A percentile compares a stretch with the other conserved stretches of the same genome.
Evolutionary conservation across 345 rosid species (phyloP).

Genomic region (Abelmoschus esculentus): DNA sequence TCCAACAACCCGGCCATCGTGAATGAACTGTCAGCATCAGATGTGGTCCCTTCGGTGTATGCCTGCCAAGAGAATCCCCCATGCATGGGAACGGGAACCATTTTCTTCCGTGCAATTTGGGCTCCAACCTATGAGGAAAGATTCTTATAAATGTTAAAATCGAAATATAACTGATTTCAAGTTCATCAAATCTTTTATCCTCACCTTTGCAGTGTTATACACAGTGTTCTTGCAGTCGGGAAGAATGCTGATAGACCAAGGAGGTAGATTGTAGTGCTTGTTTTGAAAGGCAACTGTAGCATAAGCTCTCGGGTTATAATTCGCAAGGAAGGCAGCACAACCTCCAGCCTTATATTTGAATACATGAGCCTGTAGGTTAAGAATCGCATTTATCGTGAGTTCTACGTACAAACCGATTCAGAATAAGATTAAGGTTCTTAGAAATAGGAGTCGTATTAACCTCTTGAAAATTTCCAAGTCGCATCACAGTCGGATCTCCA

Average conservation of each 20-base stretch:
- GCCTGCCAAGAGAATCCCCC: slow-evolving; percentile 96
- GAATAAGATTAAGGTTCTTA: slow-evolving; percentile 1
- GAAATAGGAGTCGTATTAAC: slow-evolving; percentile 26
- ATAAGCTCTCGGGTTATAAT: slow-evolving; percentile 54
- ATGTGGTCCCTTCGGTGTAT: slow-evolving; percentile 62
- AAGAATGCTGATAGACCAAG: slow-evolving; percentile 98
- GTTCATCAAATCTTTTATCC: slow-evolving; percentile 12
- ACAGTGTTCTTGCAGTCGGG: slow-evolving; percentile 98
- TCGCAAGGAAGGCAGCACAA: slow-evolving; percentile 94
- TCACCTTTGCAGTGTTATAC: slow-evolving; percentile 96
- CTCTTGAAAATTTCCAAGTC: slow-evolving; percentile 89
- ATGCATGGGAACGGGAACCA: slow-evolving; percentile 67
- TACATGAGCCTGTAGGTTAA: slow-evolving; percentile 64
- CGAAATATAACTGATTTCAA: neutral
- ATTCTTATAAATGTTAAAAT: neutral
- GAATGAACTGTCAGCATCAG: slow-evolving; percentile 61
- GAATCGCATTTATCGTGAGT: neutral
- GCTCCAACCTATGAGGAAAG: slow-evolving; percentile 61
- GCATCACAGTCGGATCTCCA: slow-evolving; percentile 51
- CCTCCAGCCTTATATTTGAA: slow-evolving; percentile 69
- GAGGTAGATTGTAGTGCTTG: slow-evolving; percentile 87
- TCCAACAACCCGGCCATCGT: slow-evolving; percentile 82
- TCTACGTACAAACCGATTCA: neutral
- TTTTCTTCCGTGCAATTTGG: slow-evolving; percentile 79
- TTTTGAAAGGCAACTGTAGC: slow-evolving; percentile 68